Evolutionary conservation across 305 asterid species (phyloP).

Genomic region (Striga hermonthica): DNA sequence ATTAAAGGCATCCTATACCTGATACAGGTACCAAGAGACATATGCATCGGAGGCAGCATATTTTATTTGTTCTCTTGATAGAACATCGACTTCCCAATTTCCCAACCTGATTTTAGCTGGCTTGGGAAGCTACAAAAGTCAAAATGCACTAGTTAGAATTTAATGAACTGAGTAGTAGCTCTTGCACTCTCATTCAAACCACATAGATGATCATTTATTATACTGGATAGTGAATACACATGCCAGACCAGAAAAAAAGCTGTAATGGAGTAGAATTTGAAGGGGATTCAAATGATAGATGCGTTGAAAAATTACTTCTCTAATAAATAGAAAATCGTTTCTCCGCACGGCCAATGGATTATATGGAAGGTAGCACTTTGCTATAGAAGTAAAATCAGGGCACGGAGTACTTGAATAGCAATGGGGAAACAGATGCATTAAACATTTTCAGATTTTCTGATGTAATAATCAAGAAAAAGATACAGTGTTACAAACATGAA

Average conservation of each 20-base stretch:
- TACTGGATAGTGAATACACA: background rate
- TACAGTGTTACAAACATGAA: background rate
- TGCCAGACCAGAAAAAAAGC: slow-evolving; percentile 19
- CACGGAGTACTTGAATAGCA: slow-evolving; percentile 15
- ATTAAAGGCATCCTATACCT: slow-evolving; percentile 44
- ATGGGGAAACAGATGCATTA: background rate
- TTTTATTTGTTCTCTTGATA: slow-evolving; percentile 61
- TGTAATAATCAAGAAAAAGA: slow-evolving; percentile 4
- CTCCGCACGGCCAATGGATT: slow-evolving; percentile 5
- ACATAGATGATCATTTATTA: background rate
- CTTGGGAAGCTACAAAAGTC: slow-evolving; percentile 73
- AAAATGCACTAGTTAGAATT: slow-evolving; percentile 27
- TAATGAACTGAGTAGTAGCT: slow-evolving; percentile 8
- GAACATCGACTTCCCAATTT: slow-evolving; percentile 77
- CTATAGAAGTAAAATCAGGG: slow-evolving; percentile 18
- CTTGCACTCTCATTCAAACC: background rate
- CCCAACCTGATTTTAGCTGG: slow-evolving; percentile 70
- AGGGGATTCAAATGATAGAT: slow-evolving; percentile 18
- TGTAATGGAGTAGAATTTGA: slow-evolving; percentile 13
- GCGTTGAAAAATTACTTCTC: no score
- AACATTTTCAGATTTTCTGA: slow-evolving; percentile 12
- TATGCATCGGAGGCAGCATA: slow-evolving; percentile 97
- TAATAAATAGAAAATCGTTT: slow-evolving; percentile 22
- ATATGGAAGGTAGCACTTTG: slow-evolving; percentile 14
- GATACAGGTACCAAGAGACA: slow-evolving; percentile 74